Base-by-base conservation (phyloP, 306 rosid species). In the Carpinus viminea region DNA sequence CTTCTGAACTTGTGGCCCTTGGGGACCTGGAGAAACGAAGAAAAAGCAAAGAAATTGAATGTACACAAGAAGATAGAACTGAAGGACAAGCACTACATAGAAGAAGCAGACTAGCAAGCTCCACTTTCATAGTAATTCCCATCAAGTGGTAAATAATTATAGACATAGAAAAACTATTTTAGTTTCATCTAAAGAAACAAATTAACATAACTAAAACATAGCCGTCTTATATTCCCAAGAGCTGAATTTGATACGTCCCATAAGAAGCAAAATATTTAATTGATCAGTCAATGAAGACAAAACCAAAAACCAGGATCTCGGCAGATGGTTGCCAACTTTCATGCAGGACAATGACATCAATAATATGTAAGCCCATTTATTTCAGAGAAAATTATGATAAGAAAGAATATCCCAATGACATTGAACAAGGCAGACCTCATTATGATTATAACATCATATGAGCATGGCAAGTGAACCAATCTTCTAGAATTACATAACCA, bases 1-100 rank as follows among this genome's bases (percentile, higher is more conserved):
- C 86, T 93, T 93, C 75, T 95, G 99, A 83, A 95, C 61, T 78
- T 95, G 98, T 24, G 98, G 98, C 78, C 99, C 99, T 86, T 95
- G 99, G 77, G 94, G 87, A 85, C 97, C 99, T 95, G 86, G 73
- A 81, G 70, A 50, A 77, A 61, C 12, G 48, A 61, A 48, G 3
- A 20, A 36, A 24, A 26, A n/a, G 3, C 28, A 43, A 74, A n/a
- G n/a, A n/a, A 60, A 13, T 7, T 8, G 72, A 18, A 66, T 28
- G 41, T 38, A 34, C 18, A 78, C 68, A 20, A 3, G 17, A 59
- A 61, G 68, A 53, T 80, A 7, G 79, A 53, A 16, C 45, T 69
- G 13, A 8, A 47, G 43, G 82, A 66, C 24, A 18, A 66, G 72
- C 71, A 66, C 72, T 66, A 18, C 51, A 66, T 17, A 66, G n/a